Percentiles rank a stretch among this genome's conserved stretches.
phyloP scores from a whole-genome alignment of 2,329 filamentous ascomycete genomes.

The Fusarium zealandicum region DNA sequence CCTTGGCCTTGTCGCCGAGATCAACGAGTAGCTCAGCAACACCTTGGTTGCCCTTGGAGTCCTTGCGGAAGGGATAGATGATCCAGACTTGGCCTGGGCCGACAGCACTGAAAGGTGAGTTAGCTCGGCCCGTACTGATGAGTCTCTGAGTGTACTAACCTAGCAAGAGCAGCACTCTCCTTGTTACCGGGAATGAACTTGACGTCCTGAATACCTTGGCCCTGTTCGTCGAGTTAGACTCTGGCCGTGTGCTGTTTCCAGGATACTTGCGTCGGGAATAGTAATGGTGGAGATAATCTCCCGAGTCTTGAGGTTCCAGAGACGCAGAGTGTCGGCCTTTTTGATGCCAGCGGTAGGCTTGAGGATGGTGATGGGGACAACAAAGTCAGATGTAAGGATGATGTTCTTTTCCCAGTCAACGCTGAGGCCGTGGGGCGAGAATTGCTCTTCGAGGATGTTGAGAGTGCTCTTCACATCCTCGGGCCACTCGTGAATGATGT shows the following conservation, averaged over 20 bases:
- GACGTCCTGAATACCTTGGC: slow-evolving; percentile 68
- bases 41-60: slow-evolving; percentile 63
- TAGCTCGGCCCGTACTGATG: background rate
- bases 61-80: slow-evolving; percentile 67
- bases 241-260: fast-evolving
- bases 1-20: slow-evolving; percentile 62
- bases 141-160: slow-evolving; percentile 40
- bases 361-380: slow-evolving; percentile 66
- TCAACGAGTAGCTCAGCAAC: slow-evolving; percentile 65
- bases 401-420: slow-evolving; percentile 65
- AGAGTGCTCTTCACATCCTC: slow-evolving; percentile 61
- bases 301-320: slow-evolving; percentile 62
- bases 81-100: slow-evolving; percentile 68
- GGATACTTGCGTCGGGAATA: slow-evolving; percentile 59
- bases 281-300: slow-evolving; percentile 67
- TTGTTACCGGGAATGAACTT: slow-evolving; percentile 69
- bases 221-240: slow-evolving; percentile 40
- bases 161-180: slow-evolving; percentile 65
- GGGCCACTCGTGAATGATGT: slow-evolving; percentile 69
- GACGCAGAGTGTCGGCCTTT: slow-evolving; percentile 63
- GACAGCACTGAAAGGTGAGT: slow-evolving; percentile 52
- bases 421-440: slow-evolving; percentile 66
- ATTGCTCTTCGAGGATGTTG: slow-evolving; percentile 66
- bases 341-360: slow-evolving; percentile 64
- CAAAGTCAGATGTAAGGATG: slow-evolving; percentile 69